phyloP scores from a whole-genome alignment of 257 asterid genomes.

The Gentiana dahurica region DNA sequence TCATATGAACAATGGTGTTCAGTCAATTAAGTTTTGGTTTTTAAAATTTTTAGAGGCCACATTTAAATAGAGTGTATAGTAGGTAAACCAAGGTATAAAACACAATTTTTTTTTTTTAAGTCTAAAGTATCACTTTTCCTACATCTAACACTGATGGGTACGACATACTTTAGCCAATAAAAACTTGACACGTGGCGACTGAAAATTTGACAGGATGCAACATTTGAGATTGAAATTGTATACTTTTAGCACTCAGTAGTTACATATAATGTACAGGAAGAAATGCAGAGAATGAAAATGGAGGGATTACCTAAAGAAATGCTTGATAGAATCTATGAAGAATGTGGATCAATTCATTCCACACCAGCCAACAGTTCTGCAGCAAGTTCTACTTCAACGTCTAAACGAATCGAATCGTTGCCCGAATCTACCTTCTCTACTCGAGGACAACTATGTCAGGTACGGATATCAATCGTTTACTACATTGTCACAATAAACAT shows the following conservation, averaged over 20 bases:
- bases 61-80: too few species aligned
- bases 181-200: too few species aligned
- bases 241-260: background rate
- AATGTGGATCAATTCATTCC: constrained; percentile 31
- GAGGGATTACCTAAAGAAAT: constrained; percentile 42
- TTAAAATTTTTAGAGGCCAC: too few species aligned
- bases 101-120: too few species aligned
- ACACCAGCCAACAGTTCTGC: constrained; percentile 34
- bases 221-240: too few species aligned
- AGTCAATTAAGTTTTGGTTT: too few species aligned
- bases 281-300: constrained; percentile 28
- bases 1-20: too few species aligned
- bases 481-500: background rate
- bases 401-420: constrained; percentile 41
- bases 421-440: constrained; percentile 19
- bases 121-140: too few species aligned
- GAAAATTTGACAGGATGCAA: too few species aligned
- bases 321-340: constrained; percentile 43
- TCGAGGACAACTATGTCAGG: constrained; percentile 35
- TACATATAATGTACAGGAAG: constrained; percentile 25
- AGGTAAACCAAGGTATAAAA: too few species aligned
- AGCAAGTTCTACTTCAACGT: constrained; percentile 59
- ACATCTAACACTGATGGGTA: too few species aligned
- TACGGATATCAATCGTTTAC: background rate
- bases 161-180: too few species aligned